Conservation (phyloP, 2,329 filamentous ascomycete species). For the Biscogniauxia marginata region DNA sequence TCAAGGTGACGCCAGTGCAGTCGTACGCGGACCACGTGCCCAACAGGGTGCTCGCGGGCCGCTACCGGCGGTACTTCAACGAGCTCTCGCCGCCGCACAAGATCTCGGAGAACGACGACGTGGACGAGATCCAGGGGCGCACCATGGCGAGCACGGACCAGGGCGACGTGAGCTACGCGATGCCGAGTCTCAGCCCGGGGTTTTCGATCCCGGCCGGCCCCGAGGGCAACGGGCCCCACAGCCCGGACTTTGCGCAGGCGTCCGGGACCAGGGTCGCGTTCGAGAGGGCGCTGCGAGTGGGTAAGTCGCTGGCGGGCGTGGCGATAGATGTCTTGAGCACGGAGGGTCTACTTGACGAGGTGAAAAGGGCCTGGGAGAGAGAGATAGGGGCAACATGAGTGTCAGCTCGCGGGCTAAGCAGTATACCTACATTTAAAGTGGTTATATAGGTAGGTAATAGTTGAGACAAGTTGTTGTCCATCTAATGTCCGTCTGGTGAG, state of each 20-base stretch:
- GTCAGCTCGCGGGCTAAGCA: too few species aligned
- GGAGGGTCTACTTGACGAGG: slow-evolving; percentile 39
- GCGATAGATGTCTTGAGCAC: slow-evolving; percentile 47
- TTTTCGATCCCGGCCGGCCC: slow-evolving; percentile 50
- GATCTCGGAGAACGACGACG: slow-evolving; percentile 37
- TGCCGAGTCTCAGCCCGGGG: slow-evolving; percentile 53
- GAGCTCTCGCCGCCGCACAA: slow-evolving; percentile 33
- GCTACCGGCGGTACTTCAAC: slow-evolving; percentile 47
- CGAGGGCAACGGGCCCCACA: slow-evolving; percentile 49
- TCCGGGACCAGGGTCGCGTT: slow-evolving; percentile 49
- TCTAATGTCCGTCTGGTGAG: too few species aligned
- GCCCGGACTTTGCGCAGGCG: slow-evolving; percentile 49
- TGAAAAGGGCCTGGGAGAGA: slow-evolving; percentile 40
- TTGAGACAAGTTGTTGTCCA: too few species aligned
- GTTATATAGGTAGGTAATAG: too few species aligned
- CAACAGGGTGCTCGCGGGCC: slow-evolving; percentile 46
- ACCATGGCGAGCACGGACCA: slow-evolving; percentile 59
- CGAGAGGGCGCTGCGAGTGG: slow-evolving; percentile 43
- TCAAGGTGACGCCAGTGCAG: slow-evolving; percentile 41
- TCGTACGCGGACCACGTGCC: slow-evolving; percentile 56
- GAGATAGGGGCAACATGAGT: slow-evolving; percentile 27
- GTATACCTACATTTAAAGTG: too few species aligned
- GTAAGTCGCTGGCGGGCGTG: slow-evolving; percentile 47
- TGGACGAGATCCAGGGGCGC: slow-evolving; percentile 40
- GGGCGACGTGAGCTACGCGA: slow-evolving; percentile 56